Percentiles rank a stretch among this genome's conserved stretches.
Evolutionary conservation across 305 asterid genomes (phyloP).

Genomic region (Fraxinus paxiana): DNA sequence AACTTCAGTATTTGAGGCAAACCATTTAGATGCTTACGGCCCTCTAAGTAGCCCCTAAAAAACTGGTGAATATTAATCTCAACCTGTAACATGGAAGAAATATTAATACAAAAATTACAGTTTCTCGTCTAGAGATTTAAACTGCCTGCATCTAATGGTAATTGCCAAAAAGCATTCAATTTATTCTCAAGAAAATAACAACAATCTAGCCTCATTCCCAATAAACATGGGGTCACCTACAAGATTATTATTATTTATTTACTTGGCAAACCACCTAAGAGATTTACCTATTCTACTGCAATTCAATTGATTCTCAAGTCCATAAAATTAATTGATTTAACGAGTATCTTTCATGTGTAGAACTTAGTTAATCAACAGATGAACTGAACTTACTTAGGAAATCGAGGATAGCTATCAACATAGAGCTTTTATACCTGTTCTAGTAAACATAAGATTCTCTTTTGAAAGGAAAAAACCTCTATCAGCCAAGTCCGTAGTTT

Average conservation of each 20-base stretch:
- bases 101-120: not conserved
- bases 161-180: not conserved
- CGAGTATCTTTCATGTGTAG: not conserved
- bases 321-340: not conserved
- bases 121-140: not conserved
- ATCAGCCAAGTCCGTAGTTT: not conserved
- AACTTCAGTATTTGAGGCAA: conserved; percentile 76
- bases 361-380: not conserved
- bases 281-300: not conserved
- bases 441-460: not conserved
- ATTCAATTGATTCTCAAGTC: not conserved
- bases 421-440: not conserved
- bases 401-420: not conserved
- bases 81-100: conserved; percentile 42
- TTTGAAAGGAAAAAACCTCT: not conserved
- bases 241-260: not conserved
- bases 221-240: not conserved
- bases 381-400: not conserved
- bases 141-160: not conserved
- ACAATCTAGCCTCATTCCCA: not conserved
- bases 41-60: conserved; percentile 73
- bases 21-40: conserved; percentile 52
- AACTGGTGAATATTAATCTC: conserved; percentile 62
- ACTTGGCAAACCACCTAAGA: not conserved
- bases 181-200: not conserved